Evolutionary conservation across 2,329 filamentous ascomycete genomes (phyloP).

Genomic region (Periconia macrospinosa): DNA sequence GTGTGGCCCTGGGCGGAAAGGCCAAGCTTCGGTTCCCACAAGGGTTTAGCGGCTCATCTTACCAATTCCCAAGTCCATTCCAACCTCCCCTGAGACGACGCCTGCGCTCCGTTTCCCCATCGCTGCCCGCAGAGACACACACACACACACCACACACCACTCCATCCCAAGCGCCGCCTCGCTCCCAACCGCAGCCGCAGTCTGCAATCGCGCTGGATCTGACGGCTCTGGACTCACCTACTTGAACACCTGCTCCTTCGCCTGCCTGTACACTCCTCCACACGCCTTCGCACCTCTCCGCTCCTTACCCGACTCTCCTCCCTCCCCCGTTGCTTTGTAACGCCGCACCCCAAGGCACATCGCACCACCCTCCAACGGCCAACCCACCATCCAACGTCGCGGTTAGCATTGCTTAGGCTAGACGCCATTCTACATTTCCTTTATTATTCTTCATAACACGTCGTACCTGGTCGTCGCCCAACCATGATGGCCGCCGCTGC

Average conservation of each 20-base stretch:
- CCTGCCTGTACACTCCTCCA: background rate
- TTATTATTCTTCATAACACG: slow-evolving; percentile 8
- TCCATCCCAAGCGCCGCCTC: slow-evolving; percentile 26
- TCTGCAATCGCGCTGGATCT: slow-evolving; percentile 27
- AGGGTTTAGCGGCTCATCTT: background rate
- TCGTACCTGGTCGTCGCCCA: slow-evolving; percentile 20
- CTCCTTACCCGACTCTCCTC: slow-evolving; percentile 29
- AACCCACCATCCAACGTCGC: slow-evolving; percentile 21
- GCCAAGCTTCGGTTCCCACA: background rate
- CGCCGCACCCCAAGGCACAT: slow-evolving; percentile 30
- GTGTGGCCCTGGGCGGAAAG: background rate
- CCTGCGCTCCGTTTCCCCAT: slow-evolving; percentile 10
- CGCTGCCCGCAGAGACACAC: slow-evolving; percentile 11
- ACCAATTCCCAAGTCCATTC: slow-evolving; percentile 3
- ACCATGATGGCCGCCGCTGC: slow-evolving; percentile 57
- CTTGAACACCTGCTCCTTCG: background rate
- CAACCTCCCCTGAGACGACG: slow-evolving; percentile 1
- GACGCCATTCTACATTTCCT: slow-evolving; percentile 12
- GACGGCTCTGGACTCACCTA: slow-evolving; percentile 23
- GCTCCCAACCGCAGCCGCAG: slow-evolving; percentile 22
- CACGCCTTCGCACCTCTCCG: slow-evolving; percentile 30
- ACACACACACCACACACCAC: slow-evolving; percentile 17
- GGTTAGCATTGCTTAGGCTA: slow-evolving; percentile 21
- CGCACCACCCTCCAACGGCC: slow-evolving; percentile 30
- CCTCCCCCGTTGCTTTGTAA: slow-evolving; percentile 24